A percentile compares a stretch with the other conserved stretches of the same genome.
phyloP scores from a whole-genome alignment of 768 basidiomycete species.

The Naganishia friedmannii region DNA sequence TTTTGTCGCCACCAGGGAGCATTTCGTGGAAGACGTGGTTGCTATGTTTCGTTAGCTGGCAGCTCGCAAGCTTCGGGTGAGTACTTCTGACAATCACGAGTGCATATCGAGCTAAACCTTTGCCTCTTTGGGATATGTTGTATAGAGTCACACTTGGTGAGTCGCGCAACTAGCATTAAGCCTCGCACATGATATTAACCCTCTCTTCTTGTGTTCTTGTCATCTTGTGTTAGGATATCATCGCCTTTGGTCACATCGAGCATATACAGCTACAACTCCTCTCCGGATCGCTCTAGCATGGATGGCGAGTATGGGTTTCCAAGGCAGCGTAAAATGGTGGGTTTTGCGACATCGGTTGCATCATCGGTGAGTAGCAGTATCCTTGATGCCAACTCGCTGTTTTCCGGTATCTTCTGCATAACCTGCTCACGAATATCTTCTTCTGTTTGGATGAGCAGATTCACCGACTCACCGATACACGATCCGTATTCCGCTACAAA shows the following conservation, averaged over 20 bases:
- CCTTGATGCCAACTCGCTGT: neutral
- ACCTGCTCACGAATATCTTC: neutral
- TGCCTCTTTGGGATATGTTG: neutral
- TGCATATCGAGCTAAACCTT: neutral
- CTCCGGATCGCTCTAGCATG: slow-evolving; percentile 63
- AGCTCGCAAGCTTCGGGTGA: slow-evolving; percentile 67
- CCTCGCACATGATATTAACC: too few species aligned
- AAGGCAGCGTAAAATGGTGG: slow-evolving; percentile 75
- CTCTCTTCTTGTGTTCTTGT: too few species aligned
- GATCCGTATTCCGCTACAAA: slow-evolving; percentile 70
- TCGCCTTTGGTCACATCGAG: slow-evolving; percentile 71
- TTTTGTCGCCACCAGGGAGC: slow-evolving; percentile 56
- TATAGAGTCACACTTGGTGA: slow-evolving; percentile 58
- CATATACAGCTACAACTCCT: slow-evolving; percentile 62
- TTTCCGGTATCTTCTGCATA: neutral
- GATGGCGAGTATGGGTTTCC: slow-evolving; percentile 70
- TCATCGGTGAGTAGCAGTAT: slow-evolving; percentile 56
- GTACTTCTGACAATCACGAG: slow-evolving; percentile 2
- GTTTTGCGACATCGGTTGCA: slow-evolving; percentile 68
- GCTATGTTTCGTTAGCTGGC: slow-evolving; percentile 64
- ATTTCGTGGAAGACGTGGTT: slow-evolving; percentile 57
- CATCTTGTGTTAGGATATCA: slow-evolving; percentile 59
- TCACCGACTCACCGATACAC: slow-evolving; percentile 62
- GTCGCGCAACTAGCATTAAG: neutral
- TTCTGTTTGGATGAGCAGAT: slow-evolving; percentile 32